phyloP scores from a whole-genome alignment of 2,329 filamentous ascomycete species.

The Sphaerostilbella broomeana region DNA sequence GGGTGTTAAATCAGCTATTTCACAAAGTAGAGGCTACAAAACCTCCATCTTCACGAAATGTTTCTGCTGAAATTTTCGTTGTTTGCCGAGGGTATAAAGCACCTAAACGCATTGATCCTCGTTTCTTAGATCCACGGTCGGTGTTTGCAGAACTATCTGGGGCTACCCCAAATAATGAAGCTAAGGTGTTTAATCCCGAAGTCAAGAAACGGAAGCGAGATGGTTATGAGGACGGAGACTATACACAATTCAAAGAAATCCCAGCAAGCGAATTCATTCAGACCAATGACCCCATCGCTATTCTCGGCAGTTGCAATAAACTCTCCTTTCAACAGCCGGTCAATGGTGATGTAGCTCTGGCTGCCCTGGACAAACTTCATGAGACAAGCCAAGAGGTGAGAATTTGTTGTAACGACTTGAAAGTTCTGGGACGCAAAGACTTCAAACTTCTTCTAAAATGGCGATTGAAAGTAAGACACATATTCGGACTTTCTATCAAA shows the following conservation, averaged over 20 bases:
- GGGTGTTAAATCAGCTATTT: slow-evolving; percentile 98
- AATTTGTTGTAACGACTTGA: slow-evolving; percentile 72
- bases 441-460: slow-evolving; percentile 87
- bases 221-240: slow-evolving; percentile 95
- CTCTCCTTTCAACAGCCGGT: slow-evolving; percentile 74
- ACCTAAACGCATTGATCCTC: slow-evolving; percentile 85
- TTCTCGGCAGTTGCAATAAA: slow-evolving; percentile 79
- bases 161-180: slow-evolving; percentile 87
- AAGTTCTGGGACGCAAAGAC: slow-evolving; percentile 86
- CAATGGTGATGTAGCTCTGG: slow-evolving; percentile 78
- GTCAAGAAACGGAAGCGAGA: slow-evolving; percentile 96
- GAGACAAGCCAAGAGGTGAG: slow-evolving; percentile 82
- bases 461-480: slow-evolving; percentile 82
- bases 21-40: slow-evolving; percentile 94
- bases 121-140: slow-evolving; percentile 79
- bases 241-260: slow-evolving; percentile 83
- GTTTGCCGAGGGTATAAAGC: slow-evolving; percentile 94
- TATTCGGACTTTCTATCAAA: slow-evolving; percentile 80
- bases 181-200: slow-evolving; percentile 96
- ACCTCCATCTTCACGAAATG: slow-evolving; percentile 88
- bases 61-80: slow-evolving; percentile 97
- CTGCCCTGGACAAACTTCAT: slow-evolving; percentile 76
- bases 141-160: slow-evolving; percentile 91
- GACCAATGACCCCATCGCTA: slow-evolving; percentile 84
- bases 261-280: slow-evolving; percentile 90